Base-by-base conservation (phyloP, 1,284 basidiomycete genomes). In the Apiotrichum mycotoxinovorans region DNA sequence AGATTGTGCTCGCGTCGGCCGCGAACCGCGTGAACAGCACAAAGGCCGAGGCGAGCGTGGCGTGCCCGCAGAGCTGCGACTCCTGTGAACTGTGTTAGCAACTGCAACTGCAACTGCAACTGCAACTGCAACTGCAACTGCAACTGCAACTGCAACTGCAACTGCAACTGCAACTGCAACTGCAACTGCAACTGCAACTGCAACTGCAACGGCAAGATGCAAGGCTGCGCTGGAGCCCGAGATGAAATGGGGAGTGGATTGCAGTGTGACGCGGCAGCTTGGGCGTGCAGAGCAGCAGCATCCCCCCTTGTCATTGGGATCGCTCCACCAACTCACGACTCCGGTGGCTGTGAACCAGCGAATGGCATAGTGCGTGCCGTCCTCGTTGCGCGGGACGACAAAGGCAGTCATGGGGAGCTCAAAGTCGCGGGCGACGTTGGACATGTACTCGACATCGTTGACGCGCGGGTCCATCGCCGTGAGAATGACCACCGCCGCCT, bases 401-500 rank as follows among this genome's bases (percentile, higher is more conserved):
- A 63, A 71, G 3, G 69, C 70, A 2, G 71, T 73, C 51, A 70
- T 69, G 9, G 70, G 61, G 38, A 61, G 63, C 17, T 65, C 57
- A 45, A 73, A 71, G 52, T 73, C 71, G 18, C 56, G 46, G 3
- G 70, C 67, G 11, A 64, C 44, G 1, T 35, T 35, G 12, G 27
- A 49, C 54, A 68, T 58, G 59, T 61, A 73, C 14, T 57, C 58
- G 34, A 66, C 66, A 43, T 71, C 57, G 1, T 30, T 26, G 1
- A 52, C 48, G 17, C 63, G 54, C 10, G 54, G 47, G 46, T 70
- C 64, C 7, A 44, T 34, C 4, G 56, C 25, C 4, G 58, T 56
- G 25, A 73, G 61, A n/a, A 72, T 23, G 38, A 73, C 69, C 17
- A 73, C 66, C 4, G 70, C 64, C 4, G 71, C 71, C 59, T 71